Evolutionary conservation across 305 asterid species (phyloP).

Genomic region (Fraxinus sp.): DNA sequence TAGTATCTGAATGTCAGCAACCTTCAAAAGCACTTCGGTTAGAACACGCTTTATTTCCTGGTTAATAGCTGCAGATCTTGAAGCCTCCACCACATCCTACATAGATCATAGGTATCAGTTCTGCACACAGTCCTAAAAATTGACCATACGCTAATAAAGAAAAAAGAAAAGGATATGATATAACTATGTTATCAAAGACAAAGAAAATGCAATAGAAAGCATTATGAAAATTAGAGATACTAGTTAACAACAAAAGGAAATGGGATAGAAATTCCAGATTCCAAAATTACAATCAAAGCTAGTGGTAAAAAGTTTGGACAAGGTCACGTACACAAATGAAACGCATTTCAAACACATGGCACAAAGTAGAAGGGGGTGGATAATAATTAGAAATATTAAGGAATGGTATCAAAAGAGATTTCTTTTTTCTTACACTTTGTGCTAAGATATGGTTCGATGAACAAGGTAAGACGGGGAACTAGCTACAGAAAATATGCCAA

Average conservation of each 20-base stretch:
- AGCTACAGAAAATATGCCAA: conserved; percentile 12
- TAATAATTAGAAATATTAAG: background rate
- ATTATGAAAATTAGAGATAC: background rate
- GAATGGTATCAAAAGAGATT: background rate
- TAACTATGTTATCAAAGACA: background rate
- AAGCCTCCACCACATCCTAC: conserved; percentile 87
- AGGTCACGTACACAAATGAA: background rate
- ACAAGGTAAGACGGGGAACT: background rate
- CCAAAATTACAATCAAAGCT: background rate
- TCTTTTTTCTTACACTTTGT: background rate
- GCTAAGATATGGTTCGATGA: background rate
- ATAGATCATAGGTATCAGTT: conserved; percentile 31
- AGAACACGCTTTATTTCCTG: conserved; percentile 90
- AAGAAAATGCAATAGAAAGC: background rate
- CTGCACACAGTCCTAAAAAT: conserved; percentile 22
- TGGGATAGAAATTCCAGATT: background rate
- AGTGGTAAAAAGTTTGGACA: background rate
- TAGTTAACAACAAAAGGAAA: background rate
- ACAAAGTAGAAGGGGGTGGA: conserved; percentile 4
- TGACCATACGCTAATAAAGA: background rate
- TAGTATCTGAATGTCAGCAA: conserved; percentile 44
- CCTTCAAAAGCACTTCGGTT: conserved; percentile 96
- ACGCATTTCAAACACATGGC: background rate
- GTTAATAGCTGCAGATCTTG: conserved; percentile 83
- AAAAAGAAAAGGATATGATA: conserved; percentile 20